A percentile compares a stretch with the other conserved stretches of the same genome.
Conservation (phyloP, 305 asterid species). For the Monarda citriodora region DNA sequence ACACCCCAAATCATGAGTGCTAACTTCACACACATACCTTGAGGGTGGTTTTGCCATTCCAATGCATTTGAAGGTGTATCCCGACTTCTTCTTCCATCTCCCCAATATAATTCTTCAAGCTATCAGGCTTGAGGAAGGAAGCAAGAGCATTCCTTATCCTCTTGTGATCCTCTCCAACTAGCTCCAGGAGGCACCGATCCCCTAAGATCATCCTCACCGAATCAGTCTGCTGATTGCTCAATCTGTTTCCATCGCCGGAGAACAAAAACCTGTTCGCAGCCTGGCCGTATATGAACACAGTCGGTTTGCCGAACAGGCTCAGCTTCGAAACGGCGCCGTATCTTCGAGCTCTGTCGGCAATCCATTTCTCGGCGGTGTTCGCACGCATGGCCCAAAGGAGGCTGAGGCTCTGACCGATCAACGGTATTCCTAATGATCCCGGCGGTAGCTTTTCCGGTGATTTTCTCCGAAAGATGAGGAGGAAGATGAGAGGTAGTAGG, state of each 20-base stretch:
- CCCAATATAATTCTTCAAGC: conserved; percentile 35
- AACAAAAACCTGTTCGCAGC: conserved; percentile 79
- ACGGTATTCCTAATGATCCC: conserved; percentile 29
- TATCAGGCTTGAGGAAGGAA: conserved; percentile 44
- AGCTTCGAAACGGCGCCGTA: conserved; percentile 58
- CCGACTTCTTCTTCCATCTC: conserved; percentile 37
- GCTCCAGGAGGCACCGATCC: conserved; percentile 51
- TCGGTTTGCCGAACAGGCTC: conserved; percentile 72
- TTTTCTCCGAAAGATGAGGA: conserved; percentile 2
- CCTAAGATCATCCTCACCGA: conserved; percentile 68
- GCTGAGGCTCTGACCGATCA: conserved; percentile 35
- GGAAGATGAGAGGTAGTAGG: conserved; percentile 18
- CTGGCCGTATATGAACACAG: conserved; percentile 67
- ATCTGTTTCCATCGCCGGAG: conserved; percentile 33
- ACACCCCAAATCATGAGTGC: too few species aligned
- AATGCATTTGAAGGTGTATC: conserved; percentile 30
- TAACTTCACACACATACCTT: conserved; percentile 30
- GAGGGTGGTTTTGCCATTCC: conserved; percentile 46
- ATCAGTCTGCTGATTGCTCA: conserved; percentile 55
- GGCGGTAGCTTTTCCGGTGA: conserved; percentile 22
- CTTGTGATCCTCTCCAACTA: conserved; percentile 64
- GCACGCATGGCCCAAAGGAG: conserved; percentile 65
- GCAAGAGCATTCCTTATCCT: conserved; percentile 60
- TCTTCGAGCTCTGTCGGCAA: conserved; percentile 18
- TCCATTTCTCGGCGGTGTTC: conserved; percentile 54